Evolutionary conservation across 2,329 filamentous ascomycete genomes (phyloP).

Genomic region (Fusarium torreyae): DNA sequence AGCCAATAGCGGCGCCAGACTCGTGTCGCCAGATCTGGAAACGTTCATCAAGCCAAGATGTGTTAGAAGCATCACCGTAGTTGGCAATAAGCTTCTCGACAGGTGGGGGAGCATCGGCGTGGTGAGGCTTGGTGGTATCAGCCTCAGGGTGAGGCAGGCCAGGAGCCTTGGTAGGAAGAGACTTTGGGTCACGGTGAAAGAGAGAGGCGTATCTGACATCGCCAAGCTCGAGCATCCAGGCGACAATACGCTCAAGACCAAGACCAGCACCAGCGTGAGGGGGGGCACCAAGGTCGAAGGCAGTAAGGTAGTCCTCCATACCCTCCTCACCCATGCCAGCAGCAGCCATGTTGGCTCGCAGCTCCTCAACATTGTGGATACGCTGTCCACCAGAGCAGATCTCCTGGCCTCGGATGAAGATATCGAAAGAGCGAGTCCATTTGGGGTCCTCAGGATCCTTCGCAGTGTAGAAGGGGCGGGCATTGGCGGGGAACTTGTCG

Average conservation of each 20-base stretch:
- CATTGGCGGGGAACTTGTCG: constrained; percentile 90
- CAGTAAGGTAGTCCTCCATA: constrained; percentile 92
- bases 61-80: constrained; percentile 94
- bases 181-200: constrained; percentile 91
- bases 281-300: constrained; percentile 89
- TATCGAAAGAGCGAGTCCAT: constrained; percentile 93
- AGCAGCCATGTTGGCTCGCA: constrained; percentile 83
- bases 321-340: constrained; percentile 82
- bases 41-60: constrained; percentile 91
- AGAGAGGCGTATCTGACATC: constrained; percentile 91
- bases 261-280: constrained; percentile 93
- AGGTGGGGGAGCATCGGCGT: constrained; percentile 74
- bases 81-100: constrained; percentile 93
- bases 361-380: constrained; percentile 83
- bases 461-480: constrained; percentile 93
- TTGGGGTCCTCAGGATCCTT: constrained; percentile 79
- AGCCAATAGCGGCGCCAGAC: constrained; percentile 88
- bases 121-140: constrained; percentile 73
- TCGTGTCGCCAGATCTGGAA: constrained; percentile 90
- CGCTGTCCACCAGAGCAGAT: constrained; percentile 94
- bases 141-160: constrained; percentile 89
- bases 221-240: constrained; percentile 87
- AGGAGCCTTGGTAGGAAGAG: constrained; percentile 77
- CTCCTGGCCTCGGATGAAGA: constrained; percentile 93
- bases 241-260: constrained; percentile 89